Percentiles rank a stretch among this genome's conserved stretches.
phyloP scores from a whole-genome alignment of 2,329 filamentous ascomycete species.

The Epichloe uncinata region DNA sequence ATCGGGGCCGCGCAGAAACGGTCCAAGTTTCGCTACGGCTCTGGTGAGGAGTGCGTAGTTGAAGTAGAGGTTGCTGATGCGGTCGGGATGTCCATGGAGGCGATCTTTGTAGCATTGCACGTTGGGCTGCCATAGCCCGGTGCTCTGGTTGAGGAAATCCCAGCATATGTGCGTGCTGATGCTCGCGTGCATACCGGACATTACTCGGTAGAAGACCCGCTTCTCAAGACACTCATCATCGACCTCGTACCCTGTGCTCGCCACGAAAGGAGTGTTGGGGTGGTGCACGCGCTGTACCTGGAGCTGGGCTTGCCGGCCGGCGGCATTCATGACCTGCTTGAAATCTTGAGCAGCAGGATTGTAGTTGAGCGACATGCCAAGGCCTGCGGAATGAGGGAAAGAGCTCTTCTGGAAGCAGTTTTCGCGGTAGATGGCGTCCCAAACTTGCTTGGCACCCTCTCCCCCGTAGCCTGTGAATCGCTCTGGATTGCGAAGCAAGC shows the following conservation, averaged over 20 bases:
- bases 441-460: conserved; percentile 74
- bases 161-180: conserved; percentile 94
- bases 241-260: conserved; percentile 54
- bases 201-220: conserved; percentile 91
- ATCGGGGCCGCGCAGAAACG: conserved; percentile 50
- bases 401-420: conserved; percentile 78
- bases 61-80: conserved; percentile 96
- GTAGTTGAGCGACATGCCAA: conserved; percentile 33
- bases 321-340: conserved; percentile 45
- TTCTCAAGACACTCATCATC: conserved; percentile 96
- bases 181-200: conserved; percentile 96
- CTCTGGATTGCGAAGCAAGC: conserved; percentile 83
- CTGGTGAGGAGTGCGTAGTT: conserved; percentile 95
- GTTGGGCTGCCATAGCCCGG: conserved; percentile 86
- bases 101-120: conserved; percentile 75
- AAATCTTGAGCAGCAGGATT: conserved; percentile 47
- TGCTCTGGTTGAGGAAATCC: conserved; percentile 91
- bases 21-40: conserved; percentile 79
- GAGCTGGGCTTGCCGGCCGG: conserved; percentile 46
- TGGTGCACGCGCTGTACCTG: conserved; percentile 32
- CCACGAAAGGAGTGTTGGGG: conserved; percentile 44
- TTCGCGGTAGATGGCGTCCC: conserved; percentile 93
- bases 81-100: conserved; percentile 75
- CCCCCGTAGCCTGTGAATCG: conserved; percentile 92
- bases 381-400: conserved; percentile 44